Percentiles rank a stretch among this genome's conserved stretches.
Evolutionary conservation across 805 yeast genomes (phyloP).

Genomic region (Kregervanrija delftensis): DNA sequence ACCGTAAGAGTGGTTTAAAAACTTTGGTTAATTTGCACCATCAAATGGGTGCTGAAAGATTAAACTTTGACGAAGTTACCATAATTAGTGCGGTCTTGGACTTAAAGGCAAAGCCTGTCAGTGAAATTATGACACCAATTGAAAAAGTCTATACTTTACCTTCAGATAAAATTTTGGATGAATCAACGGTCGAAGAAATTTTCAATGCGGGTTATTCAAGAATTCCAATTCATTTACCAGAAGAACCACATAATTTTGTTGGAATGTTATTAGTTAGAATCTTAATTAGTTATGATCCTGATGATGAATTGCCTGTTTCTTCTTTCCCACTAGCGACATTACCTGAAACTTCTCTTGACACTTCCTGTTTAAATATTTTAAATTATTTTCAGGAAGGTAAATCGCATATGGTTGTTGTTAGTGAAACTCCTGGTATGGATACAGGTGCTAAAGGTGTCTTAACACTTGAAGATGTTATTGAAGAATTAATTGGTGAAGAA

Average conservation of each 20-base stretch:
- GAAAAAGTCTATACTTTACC: slow-evolving; percentile 83
- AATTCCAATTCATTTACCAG: slow-evolving; percentile 88
- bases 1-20: slow-evolving; percentile 87
- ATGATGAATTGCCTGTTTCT: slow-evolving; percentile 87
- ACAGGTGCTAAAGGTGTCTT: slow-evolving; percentile 84
- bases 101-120: slow-evolving; percentile 83
- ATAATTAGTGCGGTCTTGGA: slow-evolving; percentile 91
- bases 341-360: slow-evolving; percentile 88
- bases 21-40: slow-evolving; percentile 88
- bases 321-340: slow-evolving; percentile 92
- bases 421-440: slow-evolving; percentile 73
- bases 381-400: slow-evolving; percentile 98
- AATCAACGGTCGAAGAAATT: slow-evolving; percentile 77
- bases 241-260: slow-evolving; percentile 82
- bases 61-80: slow-evolving; percentile 93
- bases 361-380: slow-evolving; percentile 88
- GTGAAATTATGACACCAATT: slow-evolving; percentile 90
- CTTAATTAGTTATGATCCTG: slow-evolving; percentile 92
- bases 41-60: slow-evolving; percentile 91
- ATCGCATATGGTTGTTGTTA: slow-evolving; percentile 93
- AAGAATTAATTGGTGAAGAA: slow-evolving; percentile 95
- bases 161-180: slow-evolving; percentile 77
- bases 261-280: slow-evolving; percentile 94
- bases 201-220: slow-evolving; percentile 92
- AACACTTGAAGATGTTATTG: slow-evolving; percentile 96